Percentiles rank a stretch among this genome's conserved stretches.
Evolutionary conservation across 495 filamentous ascomycete species (phyloP).

Genomic region (Daldinia decipiens): DNA sequence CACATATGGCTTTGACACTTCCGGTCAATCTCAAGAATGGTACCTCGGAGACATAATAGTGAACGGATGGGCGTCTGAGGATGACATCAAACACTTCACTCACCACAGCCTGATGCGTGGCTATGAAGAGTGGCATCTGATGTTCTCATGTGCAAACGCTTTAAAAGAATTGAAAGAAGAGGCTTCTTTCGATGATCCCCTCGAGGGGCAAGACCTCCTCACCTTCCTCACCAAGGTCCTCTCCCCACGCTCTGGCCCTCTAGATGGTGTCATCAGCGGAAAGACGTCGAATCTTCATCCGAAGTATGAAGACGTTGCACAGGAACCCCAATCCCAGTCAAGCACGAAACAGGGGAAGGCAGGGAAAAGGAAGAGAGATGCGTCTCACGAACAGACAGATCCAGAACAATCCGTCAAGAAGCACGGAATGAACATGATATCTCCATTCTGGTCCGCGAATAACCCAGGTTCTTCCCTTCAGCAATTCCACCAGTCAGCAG

Average conservation of each 20-base stretch:
- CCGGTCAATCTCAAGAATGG: constrained; percentile 34
- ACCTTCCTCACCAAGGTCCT: constrained; percentile 34
- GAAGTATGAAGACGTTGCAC: too few relatives aligned
- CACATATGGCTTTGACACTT: constrained; percentile 48
- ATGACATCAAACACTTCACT: constrained; percentile 43
- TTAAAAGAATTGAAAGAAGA: constrained; percentile 44
- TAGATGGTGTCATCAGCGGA: background rate
- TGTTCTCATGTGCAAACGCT: constrained; percentile 45
- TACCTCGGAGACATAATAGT: constrained; percentile 43
- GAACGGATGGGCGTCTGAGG: constrained; percentile 33
- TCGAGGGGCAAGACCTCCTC: constrained; percentile 41
- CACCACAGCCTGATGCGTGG: constrained; percentile 44
- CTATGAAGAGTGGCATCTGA: constrained; percentile 50
- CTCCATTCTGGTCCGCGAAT: constrained; percentile 28
- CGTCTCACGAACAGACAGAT: background rate
- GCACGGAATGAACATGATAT: constrained; percentile 15
- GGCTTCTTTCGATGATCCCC: constrained; percentile 25
- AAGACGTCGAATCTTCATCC: background rate
- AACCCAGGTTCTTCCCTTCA: background rate
- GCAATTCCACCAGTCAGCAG: background rate
- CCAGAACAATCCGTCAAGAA: constrained; percentile 8
- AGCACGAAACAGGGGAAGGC: background rate
- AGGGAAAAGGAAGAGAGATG: constrained; percentile 19
- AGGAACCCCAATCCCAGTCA: background rate
- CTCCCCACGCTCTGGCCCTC: background rate